These are phyloP conservation scores for Elsinoe fawcettii DNA, from an alignment of 2,329 filamentous ascomycete genomes.

Conservation along the genomic window DNA sequence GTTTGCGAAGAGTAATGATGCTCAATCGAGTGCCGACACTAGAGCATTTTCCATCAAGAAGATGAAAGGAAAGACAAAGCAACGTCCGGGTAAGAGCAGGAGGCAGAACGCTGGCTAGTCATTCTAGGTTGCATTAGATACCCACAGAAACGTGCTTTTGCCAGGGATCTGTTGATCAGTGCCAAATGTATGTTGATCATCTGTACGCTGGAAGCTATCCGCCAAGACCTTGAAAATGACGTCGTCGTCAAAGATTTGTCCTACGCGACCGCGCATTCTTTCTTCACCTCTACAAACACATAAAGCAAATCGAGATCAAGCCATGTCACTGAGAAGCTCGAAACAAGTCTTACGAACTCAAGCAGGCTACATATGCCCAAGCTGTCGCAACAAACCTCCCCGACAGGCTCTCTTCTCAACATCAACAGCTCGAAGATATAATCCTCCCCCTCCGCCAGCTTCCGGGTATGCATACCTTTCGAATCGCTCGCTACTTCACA, in stretches of 20 bases:
- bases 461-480: constrained; percentile 51
- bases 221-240: constrained; percentile 13
- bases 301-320: neutral
- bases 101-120: constrained; percentile 22
- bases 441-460: constrained; percentile 41
- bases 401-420: neutral
- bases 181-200: too few relatives aligned
- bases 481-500: constrained; percentile 70
- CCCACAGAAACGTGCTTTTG: neutral
- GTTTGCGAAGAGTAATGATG: constrained; percentile 83
- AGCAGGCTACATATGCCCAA: neutral
- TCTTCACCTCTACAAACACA: neutral
- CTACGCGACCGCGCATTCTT: neutral
- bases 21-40: constrained; percentile 71
- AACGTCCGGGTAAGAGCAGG: constrained; percentile 32
- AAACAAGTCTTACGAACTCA: neutral
- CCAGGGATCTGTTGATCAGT: too few relatives aligned
- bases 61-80: constrained; percentile 60
- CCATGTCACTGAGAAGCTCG: neutral
- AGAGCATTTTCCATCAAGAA: constrained; percentile 71
- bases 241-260: neutral
- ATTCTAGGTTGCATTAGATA: neutral
- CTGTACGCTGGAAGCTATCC: neutral
- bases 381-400: neutral
- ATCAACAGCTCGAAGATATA: neutral